Percentiles rank a stretch among this genome's conserved stretches.
Conservation (phyloP, 306 rosid genomes). For the Sechiopsis laciniata region DNA sequence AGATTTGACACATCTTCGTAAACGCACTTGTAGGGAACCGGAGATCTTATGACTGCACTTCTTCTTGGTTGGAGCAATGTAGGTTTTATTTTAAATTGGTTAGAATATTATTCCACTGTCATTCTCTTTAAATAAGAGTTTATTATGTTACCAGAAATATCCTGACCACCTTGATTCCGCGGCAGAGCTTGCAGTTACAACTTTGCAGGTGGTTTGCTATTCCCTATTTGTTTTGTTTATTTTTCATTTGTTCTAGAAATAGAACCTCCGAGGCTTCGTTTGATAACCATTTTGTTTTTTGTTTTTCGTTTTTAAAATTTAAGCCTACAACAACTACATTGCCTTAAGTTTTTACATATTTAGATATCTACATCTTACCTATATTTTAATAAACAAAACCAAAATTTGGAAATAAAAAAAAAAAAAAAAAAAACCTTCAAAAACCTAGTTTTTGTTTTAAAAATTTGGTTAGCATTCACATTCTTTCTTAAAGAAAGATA, state of each 20-base stretch:
- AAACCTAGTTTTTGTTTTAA: no score
- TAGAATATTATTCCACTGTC: constrained; percentile 11
- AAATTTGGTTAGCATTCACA: no score
- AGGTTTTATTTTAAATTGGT: constrained; percentile 25
- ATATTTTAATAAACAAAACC: no score
- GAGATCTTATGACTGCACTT: constrained; percentile 83
- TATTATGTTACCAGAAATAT: constrained; percentile 50
- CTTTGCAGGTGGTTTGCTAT: constrained; percentile 57
- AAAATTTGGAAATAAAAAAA: no score
- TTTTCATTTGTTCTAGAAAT: constrained; percentile 6
- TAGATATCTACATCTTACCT: no score
- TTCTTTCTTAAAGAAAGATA: no score
- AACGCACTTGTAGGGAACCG: constrained; percentile 63
- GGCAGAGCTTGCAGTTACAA: constrained; percentile 80
- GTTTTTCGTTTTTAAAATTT: no score
- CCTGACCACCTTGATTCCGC: constrained; percentile 58
- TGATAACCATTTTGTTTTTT: no score
- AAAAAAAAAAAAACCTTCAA: no score
- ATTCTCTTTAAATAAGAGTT: constrained; percentile 15
- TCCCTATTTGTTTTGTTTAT: neutral
- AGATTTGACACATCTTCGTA: constrained; percentile 3
- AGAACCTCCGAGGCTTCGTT: neutral
- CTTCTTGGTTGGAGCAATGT: constrained; percentile 95
- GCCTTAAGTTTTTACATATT: no score
- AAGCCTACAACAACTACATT: no score